Percentiles rank a stretch among this genome's conserved stretches.
These are phyloP conservation scores for Cyberlindnera xylosilytica DNA, from an alignment of 805 yeast species.

Conservation along the genomic window DNA sequence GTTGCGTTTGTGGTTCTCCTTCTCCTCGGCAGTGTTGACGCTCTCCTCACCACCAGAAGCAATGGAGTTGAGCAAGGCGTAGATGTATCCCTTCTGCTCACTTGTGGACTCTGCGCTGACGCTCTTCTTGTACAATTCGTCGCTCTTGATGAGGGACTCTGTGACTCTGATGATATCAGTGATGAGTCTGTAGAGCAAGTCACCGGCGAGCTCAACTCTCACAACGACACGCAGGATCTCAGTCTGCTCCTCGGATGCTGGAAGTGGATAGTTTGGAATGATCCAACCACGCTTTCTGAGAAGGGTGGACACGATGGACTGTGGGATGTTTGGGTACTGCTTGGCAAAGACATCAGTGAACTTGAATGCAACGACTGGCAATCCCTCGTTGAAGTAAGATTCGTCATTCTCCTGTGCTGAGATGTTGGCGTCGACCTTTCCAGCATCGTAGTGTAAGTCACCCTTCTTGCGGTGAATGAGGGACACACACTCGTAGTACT, in stretches of 20 bases:
- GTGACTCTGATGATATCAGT: constrained; percentile 52
- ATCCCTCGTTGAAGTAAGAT: constrained; percentile 61
- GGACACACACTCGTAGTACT: constrained; percentile 69
- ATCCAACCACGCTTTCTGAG: constrained; percentile 82
- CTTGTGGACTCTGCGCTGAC: constrained; percentile 13
- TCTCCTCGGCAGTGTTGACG: constrained; percentile 10
- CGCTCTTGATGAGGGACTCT: constrained; percentile 50
- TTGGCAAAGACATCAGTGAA: constrained; percentile 55
- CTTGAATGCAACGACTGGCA: constrained; percentile 88
- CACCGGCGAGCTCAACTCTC: constrained; percentile 61
- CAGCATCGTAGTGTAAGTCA: constrained; percentile 23
- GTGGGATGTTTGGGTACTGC: constrained; percentile 78
- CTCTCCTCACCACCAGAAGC: constrained; percentile 54
- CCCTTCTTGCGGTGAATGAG: constrained; percentile 66
- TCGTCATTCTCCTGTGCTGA: constrained; percentile 33
- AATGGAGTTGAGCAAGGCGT: constrained; percentile 49
- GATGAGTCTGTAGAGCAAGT: constrained; percentile 61
- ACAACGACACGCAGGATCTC: constrained; percentile 87
- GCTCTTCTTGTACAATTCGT: constrained; percentile 29
- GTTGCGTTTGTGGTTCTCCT: constrained; percentile 22
- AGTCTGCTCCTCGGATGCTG: constrained; percentile 49
- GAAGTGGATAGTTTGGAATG: constrained; percentile 84
- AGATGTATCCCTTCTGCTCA: constrained; percentile 33
- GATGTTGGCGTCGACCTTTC: constrained; percentile 27
- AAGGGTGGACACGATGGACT: constrained; percentile 66